A percentile compares a stretch with the other conserved stretches of the same genome.
These are phyloP conservation scores for Colletotrichum tanaceti DNA, from an alignment of 2,329 filamentous ascomycete genomes.

Conservation along the genomic window DNA sequence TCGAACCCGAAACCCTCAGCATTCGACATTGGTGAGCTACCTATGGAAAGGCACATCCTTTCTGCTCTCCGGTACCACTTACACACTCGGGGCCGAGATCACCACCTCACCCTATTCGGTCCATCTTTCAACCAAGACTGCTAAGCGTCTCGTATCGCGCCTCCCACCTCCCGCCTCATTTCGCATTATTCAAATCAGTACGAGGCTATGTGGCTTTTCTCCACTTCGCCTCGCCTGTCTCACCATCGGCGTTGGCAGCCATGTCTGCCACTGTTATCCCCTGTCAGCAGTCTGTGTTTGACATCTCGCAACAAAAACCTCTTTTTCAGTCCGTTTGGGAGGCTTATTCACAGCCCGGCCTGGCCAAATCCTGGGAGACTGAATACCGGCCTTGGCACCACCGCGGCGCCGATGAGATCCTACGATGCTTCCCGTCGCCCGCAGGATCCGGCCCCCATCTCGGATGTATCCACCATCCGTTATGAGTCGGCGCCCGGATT, in stretches of 20 bases:
- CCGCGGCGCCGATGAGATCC: conserved; percentile 12
- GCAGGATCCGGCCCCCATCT: background rate
- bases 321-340: conserved; percentile 28
- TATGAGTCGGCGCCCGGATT: background rate
- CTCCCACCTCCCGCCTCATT: conserved; percentile 28
- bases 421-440: conserved; percentile 6
- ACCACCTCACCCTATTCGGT: background rate
- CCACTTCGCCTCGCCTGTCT: conserved; percentile 17
- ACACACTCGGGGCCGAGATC: background rate
- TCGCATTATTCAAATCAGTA: conserved; percentile 20
- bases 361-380: conserved; percentile 14
- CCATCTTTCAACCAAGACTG: conserved; percentile 1
- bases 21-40: background rate
- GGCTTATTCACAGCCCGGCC: background rate
- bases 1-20: conserved; percentile 14
- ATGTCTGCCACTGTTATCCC: conserved; percentile 8
- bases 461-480: background rate
- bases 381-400: conserved; percentile 26
- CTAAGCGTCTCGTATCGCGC: conserved; percentile 36
- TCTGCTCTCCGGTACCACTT: conserved; percentile 8
- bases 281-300: conserved; percentile 11
- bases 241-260: background rate
- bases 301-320: conserved; percentile 34
- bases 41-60: background rate
- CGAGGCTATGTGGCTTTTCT: conserved; percentile 28